Conservation (phyloP, 441 rosid species). For the Daphne laureola region DNA sequence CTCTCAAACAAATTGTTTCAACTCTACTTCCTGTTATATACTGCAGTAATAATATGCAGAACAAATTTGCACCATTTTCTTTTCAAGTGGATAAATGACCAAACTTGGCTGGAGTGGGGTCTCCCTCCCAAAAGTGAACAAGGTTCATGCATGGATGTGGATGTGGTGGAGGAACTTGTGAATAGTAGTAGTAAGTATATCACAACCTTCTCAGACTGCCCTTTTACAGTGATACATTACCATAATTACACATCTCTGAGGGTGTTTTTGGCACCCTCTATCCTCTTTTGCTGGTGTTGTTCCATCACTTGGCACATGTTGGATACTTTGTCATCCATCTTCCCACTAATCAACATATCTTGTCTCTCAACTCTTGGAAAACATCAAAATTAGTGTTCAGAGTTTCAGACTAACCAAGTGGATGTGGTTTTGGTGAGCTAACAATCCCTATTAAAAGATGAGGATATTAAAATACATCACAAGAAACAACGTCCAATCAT, state of each 20-base stretch:
- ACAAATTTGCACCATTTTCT: too few species aligned
- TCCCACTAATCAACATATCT: slow-evolving; percentile 23
- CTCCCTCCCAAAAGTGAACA: slow-evolving; percentile 23
- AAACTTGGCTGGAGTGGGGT: slow-evolving; percentile 17
- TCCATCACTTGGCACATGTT: slow-evolving; percentile 27
- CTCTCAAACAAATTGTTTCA: too few species aligned
- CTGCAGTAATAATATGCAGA: too few species aligned
- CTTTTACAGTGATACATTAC: too few species aligned
- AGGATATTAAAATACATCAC: too few species aligned
- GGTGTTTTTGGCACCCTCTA: neutral
- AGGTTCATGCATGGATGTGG: too few species aligned
- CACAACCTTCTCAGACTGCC: too few species aligned
- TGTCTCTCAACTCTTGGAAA: slow-evolving; percentile 28
- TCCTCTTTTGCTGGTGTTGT: slow-evolving; percentile 12
- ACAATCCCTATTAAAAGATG: neutral
- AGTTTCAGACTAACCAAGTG: neutral
- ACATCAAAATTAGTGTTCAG: neutral
- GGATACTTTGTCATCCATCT: slow-evolving; percentile 18
- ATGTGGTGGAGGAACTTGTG: too few species aligned
- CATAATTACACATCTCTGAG: neutral
- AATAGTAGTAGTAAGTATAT: too few species aligned
- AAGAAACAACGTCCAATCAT: too few species aligned
- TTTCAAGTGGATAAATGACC: neutral
- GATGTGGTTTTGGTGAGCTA: neutral
- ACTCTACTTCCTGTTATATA: too few species aligned